phyloP scores from a whole-genome alignment of 2,329 filamentous ascomycete species.

The Camptophora hylomeconis region DNA sequence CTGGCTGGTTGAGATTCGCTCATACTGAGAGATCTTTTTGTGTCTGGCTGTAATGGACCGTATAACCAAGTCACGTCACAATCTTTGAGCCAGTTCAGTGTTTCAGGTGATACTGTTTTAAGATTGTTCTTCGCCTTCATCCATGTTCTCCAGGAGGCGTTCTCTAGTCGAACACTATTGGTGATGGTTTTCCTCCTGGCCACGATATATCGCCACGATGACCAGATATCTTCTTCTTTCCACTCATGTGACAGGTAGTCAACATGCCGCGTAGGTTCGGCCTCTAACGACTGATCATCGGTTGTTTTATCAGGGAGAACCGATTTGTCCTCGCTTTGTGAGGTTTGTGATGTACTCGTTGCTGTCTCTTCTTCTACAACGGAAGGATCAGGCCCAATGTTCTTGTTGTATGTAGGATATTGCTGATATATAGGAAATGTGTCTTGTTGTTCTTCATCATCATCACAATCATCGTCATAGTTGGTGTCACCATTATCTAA shows the following conservation, averaged over 20 bases:
- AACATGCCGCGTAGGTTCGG: conserved; percentile 73
- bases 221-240: conserved; percentile 94
- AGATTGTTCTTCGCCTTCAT: conserved; percentile 81
- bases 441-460: conserved; percentile 15
- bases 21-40: conserved; percentile 38
- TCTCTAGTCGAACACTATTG: conserved; percentile 74
- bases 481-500: conserved; percentile 17
- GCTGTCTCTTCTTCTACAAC: conserved; percentile 19
- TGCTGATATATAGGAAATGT: conserved; percentile 1
- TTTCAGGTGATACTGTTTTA: conserved; percentile 78
- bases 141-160: conserved; percentile 96
- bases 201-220: conserved; percentile 88
- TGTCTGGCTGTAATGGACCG: conserved; percentile 70
- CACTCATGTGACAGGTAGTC: conserved; percentile 90
- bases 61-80: conserved; percentile 97
- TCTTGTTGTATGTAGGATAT: conserved; percentile 4
- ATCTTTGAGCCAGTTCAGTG: conserved; percentile 93
- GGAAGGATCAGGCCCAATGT: conserved; percentile 19
- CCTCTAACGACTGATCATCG: conserved; percentile 65
- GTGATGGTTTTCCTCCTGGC: conserved; percentile 65
- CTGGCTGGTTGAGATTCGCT: conserved; percentile 37
- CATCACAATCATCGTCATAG: conserved; percentile 15
- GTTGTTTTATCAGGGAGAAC: conserved; percentile 43
- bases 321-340: conserved; percentile 47
- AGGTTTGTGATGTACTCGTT: conserved; percentile 23